Base-by-base conservation (phyloP, 768 basidiomycete genomes). In the Serpula lacrymans region DNA sequence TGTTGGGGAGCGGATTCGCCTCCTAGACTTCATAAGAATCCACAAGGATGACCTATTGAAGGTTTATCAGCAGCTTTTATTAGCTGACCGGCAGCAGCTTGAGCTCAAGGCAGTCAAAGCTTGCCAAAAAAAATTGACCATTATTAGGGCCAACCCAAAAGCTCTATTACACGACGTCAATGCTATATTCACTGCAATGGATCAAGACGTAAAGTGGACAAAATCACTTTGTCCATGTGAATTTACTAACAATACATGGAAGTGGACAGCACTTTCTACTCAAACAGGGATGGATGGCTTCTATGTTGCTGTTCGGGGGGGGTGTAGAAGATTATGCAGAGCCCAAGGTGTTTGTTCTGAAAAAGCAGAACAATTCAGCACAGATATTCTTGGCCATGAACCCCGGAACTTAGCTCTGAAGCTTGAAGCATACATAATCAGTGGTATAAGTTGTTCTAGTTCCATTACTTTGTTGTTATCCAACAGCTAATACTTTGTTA, bases 161-260 rank as follows among this genome's bases (percentile, higher is more conserved):
- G 33, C 32, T 20, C 7, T 40, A 21, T 22, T 24, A 18, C 16
- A 35, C 12, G 26, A 9, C 1, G n/a, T 45, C 8, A 40, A 21
- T 5, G 24, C 44, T 7, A 24, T 21, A 10, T 45, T 41, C 33
- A 22, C 33, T 7, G 16, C 7, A 2, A 45, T 45, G 44, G 44
- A 45, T 20, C 26, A 12, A 6, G 44, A 45, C 10, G 44, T 45
- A 34, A n/a, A 32, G n/a, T n/a, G n/a, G n/a, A n/a, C n/a, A n/a
- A n/a, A n/a, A 22, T 21, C n/a, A 6, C 9, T n/a, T 29, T 12
- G 6, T 21, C 32, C 12, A 33, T 21, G n/a, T 18, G 14, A 7
- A 25, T 29, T 3, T 38, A 16, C n/a, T 43, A 5, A 34, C 18
- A 14, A 20, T 25, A 36, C 37, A 24, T 22, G 32, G 12, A 8